These are phyloP conservation scores for Suillus alpinus DNA, from an alignment of 768 basidiomycete species.

Conservation along the genomic window DNA sequence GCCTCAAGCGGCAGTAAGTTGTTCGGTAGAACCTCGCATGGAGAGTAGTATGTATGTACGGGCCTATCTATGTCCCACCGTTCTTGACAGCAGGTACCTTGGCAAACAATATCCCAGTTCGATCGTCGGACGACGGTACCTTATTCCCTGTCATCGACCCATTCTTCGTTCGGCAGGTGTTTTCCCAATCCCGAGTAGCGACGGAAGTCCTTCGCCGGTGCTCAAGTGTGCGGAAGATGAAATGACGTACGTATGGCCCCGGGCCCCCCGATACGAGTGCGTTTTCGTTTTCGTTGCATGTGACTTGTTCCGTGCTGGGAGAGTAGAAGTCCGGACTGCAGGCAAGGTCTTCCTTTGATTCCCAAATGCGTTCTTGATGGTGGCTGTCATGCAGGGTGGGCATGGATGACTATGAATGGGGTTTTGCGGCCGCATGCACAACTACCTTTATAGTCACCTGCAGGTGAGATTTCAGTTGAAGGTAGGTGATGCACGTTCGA, in stretches of 20 bases:
- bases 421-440: background rate
- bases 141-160: background rate
- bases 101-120: background rate
- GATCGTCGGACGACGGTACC: background rate
- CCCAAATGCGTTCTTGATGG: conserved; percentile 9
- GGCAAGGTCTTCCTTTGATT: conserved; percentile 9
- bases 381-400: background rate
- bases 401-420: conserved; percentile 7
- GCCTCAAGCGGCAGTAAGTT: background rate
- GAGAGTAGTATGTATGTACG: background rate
- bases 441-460: background rate
- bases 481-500: conserved; percentile 3
- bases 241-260: conserved; percentile 4
- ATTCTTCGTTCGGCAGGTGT: background rate
- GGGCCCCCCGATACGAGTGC: background rate
- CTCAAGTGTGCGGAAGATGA: background rate
- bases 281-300: conserved; percentile 9
- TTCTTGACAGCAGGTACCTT: background rate
- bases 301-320: conserved; percentile 11
- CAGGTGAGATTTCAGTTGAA: background rate
- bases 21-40: background rate
- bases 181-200: background rate
- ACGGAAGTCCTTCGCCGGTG: background rate
- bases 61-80: background rate
- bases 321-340: conserved; percentile 3